Conservation (phyloP, 805 yeast species). For the Brettanomyces bruxellensis region DNA sequence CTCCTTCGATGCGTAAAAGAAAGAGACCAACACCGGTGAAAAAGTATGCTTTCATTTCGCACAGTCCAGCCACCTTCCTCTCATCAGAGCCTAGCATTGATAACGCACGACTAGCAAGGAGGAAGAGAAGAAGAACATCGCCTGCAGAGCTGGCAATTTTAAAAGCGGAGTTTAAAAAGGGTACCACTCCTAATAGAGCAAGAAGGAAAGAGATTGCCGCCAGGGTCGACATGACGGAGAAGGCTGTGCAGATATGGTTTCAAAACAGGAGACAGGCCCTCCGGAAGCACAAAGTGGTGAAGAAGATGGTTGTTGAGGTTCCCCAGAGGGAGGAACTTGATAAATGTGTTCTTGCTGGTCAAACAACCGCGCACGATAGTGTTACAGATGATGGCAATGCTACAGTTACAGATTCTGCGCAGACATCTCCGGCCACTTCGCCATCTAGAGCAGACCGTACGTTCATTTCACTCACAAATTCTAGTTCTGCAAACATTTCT, state of each 20-base stretch:
- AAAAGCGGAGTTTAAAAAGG: constrained; percentile 66
- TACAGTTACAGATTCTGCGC: constrained; percentile 1
- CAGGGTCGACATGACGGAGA: constrained; percentile 87
- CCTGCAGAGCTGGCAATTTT: constrained; percentile 77
- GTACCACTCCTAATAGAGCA: constrained; percentile 73
- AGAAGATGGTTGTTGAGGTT: constrained; percentile 22
- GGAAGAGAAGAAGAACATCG: constrained; percentile 92
- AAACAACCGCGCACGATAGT: neutral
- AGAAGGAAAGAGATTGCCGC: constrained; percentile 72
- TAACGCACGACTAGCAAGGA: constrained; percentile 85
- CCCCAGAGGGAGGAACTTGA: constrained; percentile 19
- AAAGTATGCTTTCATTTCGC: constrained; percentile 82
- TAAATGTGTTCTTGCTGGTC: constrained; percentile 11
- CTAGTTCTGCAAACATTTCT: neutral
- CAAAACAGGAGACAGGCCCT: constrained; percentile 88
- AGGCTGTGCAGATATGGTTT: constrained; percentile 98
- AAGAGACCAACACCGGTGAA: constrained; percentile 16
- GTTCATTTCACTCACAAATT: neutral
- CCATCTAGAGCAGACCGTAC: constrained; percentile 1
- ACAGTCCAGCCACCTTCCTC: constrained; percentile 84
- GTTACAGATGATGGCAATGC: neutral
- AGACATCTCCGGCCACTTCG: constrained; percentile 2
- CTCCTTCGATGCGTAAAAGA: neutral
- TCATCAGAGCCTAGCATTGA: constrained; percentile 76
- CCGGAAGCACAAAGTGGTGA: constrained; percentile 34